Conservation (phyloP, 176 grass and related monocot species). For the Cymbopogon citratus region DNA sequence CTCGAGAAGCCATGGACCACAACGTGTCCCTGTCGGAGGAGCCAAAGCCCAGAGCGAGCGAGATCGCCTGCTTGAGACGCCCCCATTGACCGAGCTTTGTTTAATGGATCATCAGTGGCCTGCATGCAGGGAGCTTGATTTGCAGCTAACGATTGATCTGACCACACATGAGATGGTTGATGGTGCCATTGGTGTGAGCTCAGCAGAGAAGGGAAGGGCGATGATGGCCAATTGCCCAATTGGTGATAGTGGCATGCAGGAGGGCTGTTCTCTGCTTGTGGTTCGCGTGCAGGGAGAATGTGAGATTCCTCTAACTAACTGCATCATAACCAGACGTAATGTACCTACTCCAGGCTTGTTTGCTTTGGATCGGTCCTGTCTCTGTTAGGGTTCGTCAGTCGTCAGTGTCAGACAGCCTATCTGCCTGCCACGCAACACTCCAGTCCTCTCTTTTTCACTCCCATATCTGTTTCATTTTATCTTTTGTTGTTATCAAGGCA, state of each 20-base stretch:
- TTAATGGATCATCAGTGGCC: not conserved
- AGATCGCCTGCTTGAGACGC: not conserved
- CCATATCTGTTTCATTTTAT: no score
- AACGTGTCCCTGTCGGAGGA: conserved; percentile 59
- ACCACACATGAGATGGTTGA: conserved; percentile 1
- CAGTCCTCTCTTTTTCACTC: not conserved
- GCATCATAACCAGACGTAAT: not conserved
- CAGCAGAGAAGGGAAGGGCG: not conserved
- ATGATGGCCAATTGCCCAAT: not conserved
- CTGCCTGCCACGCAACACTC: not conserved
- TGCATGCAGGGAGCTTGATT: not conserved
- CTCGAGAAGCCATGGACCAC: conserved; percentile 28
- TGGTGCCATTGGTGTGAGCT: not conserved
- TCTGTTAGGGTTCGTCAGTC: not conserved
- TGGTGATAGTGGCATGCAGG: conserved; percentile 1
- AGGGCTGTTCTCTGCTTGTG: conserved; percentile 7
- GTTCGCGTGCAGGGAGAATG: conserved; percentile 16
- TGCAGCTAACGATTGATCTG: conserved; percentile 17
- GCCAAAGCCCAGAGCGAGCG: not conserved
- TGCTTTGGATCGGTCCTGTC: not conserved
- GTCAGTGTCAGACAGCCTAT: not conserved
- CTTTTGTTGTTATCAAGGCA: not conserved
- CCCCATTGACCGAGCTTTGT: conserved; percentile 39
- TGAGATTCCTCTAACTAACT: conserved; percentile 33
- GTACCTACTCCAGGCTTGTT: not conserved